Conservation (phyloP, 495 filamentous ascomycete species). For the Neurospora africana region DNA sequence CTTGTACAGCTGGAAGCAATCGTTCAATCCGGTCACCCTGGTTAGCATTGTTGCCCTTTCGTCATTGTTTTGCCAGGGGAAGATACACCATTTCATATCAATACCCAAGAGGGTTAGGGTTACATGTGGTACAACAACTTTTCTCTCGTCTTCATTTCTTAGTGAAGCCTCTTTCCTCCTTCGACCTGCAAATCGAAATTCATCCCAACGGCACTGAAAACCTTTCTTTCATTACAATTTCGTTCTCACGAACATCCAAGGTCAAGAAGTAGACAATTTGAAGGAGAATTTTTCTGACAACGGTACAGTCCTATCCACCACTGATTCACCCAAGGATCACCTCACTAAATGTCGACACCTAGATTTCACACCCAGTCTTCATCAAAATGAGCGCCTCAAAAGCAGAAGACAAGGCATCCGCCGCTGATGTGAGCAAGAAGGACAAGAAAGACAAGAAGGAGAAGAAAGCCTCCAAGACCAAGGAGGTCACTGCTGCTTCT, state of each 20-base stretch:
- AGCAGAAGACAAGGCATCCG: not conserved
- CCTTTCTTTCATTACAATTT: not conserved
- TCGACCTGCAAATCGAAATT: not conserved
- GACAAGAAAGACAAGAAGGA: not conserved
- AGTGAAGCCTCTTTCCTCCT: conserved; percentile 4
- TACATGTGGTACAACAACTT: not conserved
- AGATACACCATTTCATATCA: not conserved
- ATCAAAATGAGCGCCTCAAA: not conserved
- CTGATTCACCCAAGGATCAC: not conserved
- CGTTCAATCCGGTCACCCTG: not conserved
- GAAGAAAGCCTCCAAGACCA: conserved; percentile 7
- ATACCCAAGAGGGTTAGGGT: conserved; percentile 2
- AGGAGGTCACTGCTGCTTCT: not conserved
- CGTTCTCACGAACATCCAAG: not conserved
- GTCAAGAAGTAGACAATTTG: not conserved
- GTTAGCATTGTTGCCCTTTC: no score
- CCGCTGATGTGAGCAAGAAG: not conserved
- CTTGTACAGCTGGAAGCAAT: not conserved
- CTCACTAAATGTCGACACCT: not conserved
- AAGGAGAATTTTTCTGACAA: not conserved
- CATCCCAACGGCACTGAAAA: not conserved
- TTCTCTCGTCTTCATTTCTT: not conserved
- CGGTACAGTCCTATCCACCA: not conserved
- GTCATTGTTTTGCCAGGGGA: not conserved
- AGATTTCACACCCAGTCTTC: not conserved